These are phyloP conservation scores for Voacanga thouarsii DNA, from an alignment of 257 asterid genomes.

Conservation along the genomic window DNA sequence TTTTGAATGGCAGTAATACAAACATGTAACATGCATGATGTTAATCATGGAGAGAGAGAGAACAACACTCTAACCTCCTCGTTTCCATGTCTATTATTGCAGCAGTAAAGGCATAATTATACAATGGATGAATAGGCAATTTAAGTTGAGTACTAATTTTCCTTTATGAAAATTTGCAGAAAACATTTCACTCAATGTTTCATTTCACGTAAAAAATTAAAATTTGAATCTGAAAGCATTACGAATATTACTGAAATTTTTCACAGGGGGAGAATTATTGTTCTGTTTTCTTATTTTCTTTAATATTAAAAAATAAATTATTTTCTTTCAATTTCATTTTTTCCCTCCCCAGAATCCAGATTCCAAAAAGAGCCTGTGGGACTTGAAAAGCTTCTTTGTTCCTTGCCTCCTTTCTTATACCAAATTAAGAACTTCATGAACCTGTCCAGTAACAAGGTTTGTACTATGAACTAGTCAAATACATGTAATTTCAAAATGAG, in stretches of 20 bases:
- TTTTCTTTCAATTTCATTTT: neutral
- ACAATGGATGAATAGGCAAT: no score
- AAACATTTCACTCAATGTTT: neutral
- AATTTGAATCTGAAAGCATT: neutral
- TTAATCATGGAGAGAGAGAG: no score
- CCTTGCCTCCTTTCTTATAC: neutral
- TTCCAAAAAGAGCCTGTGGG: neutral
- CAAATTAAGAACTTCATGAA: neutral
- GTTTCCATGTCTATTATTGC: no score
- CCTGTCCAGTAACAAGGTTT: neutral
- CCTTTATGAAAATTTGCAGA: neutral
- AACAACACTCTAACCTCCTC: no score
- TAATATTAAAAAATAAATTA: neutral
- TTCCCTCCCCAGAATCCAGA: neutral
- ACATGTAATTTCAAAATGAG: neutral
- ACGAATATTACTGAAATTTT: neutral
- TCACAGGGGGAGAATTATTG: neutral
- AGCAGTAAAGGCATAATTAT: no score
- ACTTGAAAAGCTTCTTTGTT: no score
- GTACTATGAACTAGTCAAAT: neutral
- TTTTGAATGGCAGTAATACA: no score
- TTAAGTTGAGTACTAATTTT: neutral
- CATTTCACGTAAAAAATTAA: neutral
- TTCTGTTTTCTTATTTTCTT: neutral
- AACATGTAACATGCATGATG: no score